Percentiles rank a stretch among this genome's conserved stretches.
These are phyloP conservation scores for Xerocomellus amylosporus DNA, from an alignment of 768 basidiomycete genomes.

Conservation along the genomic window DNA sequence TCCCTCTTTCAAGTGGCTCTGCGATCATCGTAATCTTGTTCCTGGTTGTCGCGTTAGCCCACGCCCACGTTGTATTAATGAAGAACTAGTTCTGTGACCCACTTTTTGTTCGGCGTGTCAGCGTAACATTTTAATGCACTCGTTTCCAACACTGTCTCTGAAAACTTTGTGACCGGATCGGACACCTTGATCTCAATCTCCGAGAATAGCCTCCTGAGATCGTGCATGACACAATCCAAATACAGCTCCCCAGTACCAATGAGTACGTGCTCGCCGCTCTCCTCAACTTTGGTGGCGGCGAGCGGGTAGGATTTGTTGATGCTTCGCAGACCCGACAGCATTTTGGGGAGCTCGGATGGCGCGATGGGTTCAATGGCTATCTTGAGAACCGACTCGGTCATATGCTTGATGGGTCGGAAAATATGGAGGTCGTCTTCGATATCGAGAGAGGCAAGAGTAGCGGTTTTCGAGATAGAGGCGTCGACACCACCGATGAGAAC, in stretches of 20 bases:
- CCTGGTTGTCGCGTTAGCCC: constrained; percentile 42
- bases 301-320: constrained; percentile 98
- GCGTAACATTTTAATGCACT: constrained; percentile 98
- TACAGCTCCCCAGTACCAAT: constrained; percentile 97
- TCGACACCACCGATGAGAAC: constrained; percentile 93
- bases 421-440: constrained; percentile 88
- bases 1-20: constrained; percentile 91
- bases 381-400: constrained; percentile 95
- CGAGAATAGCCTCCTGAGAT: constrained; percentile 85
- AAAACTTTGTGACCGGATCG: constrained; percentile 97
- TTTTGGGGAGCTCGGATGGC: constrained; percentile 97
- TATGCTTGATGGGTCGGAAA: constrained; percentile 94
- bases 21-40: constrained; percentile 99
- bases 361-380: constrained; percentile 98
- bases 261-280: constrained; percentile 95
- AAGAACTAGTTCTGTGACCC: constrained; percentile 28
- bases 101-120: constrained; percentile 99
- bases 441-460: constrained; percentile 73
- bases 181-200: constrained; percentile 99
- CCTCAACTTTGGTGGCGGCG: constrained; percentile 93
- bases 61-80: constrained; percentile 6
- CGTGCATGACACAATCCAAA: constrained; percentile 96
- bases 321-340: constrained; percentile 94
- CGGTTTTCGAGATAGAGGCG: constrained; percentile 91
- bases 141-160: constrained; percentile 97